Percentiles rank a stretch among this genome's conserved stretches.
These are phyloP conservation scores for Vigna trinervia DNA, from an alignment of 306 rosid genomes.

Conservation along the genomic window DNA sequence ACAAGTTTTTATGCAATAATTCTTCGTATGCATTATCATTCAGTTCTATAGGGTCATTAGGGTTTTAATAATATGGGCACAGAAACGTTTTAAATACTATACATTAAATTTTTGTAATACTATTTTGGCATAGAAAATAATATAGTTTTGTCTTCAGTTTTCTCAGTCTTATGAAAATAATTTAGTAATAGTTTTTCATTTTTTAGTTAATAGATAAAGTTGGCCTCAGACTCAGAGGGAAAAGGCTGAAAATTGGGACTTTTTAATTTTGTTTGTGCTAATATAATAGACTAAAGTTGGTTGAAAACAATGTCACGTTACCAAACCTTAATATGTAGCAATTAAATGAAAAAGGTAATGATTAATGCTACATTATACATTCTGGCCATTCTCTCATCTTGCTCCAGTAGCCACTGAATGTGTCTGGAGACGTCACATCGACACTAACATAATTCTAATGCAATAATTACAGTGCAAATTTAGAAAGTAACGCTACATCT, in stretches of 20 bases:
- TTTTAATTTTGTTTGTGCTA: neutral
- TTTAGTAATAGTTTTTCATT: neutral
- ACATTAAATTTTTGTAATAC: neutral
- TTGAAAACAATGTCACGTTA: constrained; percentile 34
- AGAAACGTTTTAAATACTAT: neutral
- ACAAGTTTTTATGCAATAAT: no score
- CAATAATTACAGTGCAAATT: neutral
- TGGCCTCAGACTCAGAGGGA: neutral
- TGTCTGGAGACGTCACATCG: constrained; percentile 28
- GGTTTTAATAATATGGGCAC: neutral
- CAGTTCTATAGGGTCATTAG: neutral
- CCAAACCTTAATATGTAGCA: constrained; percentile 10
- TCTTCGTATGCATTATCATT: neutral
- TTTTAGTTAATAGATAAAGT: neutral
- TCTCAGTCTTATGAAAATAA: neutral
- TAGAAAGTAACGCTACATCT: no score
- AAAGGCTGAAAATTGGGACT: neutral
- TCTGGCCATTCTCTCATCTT: neutral
- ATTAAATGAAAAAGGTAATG: constrained; percentile 5
- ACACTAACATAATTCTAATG: neutral
- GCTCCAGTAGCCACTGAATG: constrained; percentile 29
- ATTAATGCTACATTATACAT: constrained; percentile 18
- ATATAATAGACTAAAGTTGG: constrained; percentile 13
- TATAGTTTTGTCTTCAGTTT: neutral
- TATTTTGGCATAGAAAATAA: no score